Percentiles rank a stretch among this genome's conserved stretches.
Conservation (phyloP, 306 rosid species). For the Notholithocarpus densiflorus region DNA sequence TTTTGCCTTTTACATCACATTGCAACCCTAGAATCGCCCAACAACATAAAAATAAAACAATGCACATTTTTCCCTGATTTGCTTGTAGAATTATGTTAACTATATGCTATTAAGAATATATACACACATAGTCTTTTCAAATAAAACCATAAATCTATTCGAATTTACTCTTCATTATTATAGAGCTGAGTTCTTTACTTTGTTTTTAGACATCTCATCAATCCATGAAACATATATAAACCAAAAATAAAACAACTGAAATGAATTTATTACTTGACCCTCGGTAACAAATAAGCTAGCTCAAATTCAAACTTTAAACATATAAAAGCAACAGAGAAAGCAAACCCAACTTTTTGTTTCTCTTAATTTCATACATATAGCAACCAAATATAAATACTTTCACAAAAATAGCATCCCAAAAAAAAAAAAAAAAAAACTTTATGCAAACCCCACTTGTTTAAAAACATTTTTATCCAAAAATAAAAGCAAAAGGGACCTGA, state of each 20-base stretch:
- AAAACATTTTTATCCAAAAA: not conserved
- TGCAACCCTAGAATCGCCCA: not conserved
- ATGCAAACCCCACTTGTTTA: not conserved
- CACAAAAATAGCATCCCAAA: not conserved
- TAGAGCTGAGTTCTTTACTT: not conserved
- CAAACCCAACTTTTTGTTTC: not conserved
- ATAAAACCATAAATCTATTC: not conserved
- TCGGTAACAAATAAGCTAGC: not conserved
- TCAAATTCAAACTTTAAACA: not conserved
- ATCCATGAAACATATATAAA: not conserved
- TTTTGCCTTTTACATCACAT: not conserved
- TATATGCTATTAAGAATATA: not conserved
- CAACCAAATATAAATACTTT: not conserved
- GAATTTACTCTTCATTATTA: not conserved
- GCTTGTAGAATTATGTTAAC: not conserved
- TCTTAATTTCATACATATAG: not conserved
- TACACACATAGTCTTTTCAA: not conserved
- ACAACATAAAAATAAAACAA: not conserved
- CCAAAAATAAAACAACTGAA: not conserved
- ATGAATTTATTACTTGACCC: not conserved
- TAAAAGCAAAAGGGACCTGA: constrained; percentile 46
- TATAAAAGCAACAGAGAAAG: too few relatives aligned
- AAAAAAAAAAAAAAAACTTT: not conserved
- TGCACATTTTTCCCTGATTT: not conserved
- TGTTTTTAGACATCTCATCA: not conserved